phyloP scores from a whole-genome alignment of 1,284 basidiomycete species.

The Ceratorhiza oryzae-sativae region DNA sequence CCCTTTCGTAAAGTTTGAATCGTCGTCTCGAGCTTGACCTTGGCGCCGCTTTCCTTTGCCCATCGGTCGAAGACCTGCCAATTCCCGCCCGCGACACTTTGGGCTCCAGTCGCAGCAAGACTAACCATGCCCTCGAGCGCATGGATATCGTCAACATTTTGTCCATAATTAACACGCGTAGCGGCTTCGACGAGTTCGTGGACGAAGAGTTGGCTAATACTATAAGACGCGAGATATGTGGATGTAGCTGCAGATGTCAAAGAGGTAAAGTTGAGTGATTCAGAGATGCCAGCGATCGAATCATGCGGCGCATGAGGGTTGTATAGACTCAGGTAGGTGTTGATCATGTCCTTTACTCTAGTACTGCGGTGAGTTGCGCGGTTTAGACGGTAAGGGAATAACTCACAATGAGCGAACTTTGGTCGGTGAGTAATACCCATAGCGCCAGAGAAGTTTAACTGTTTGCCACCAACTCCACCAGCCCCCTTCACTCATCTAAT shows the following conservation, averaged over 20 bases:
- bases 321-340: constrained; percentile 50
- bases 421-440: constrained; percentile 75
- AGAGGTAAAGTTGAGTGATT: constrained; percentile 61
- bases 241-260: constrained; percentile 62
- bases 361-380: background rate
- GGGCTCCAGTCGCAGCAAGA: constrained; percentile 76
- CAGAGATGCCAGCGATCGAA: constrained; percentile 64
- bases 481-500: constrained; percentile 59
- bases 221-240: constrained; percentile 66
- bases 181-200: constrained; percentile 84
- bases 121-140: constrained; percentile 78
- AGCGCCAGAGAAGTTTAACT: constrained; percentile 77
- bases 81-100: constrained; percentile 80
- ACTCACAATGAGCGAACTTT: constrained; percentile 66
- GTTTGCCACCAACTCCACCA: constrained; percentile 71
- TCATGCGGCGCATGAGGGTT: background rate
- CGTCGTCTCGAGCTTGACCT: constrained; percentile 69
- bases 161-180: constrained; percentile 89
- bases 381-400: background rate
- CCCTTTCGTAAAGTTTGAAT: constrained; percentile 49
- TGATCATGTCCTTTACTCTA: constrained; percentile 67
- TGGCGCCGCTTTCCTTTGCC: constrained; percentile 71
- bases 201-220: constrained; percentile 66
- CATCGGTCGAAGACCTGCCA: constrained; percentile 86
- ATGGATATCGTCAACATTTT: constrained; percentile 80